Conservation (phyloP, 345 rosid species). For the Euphorbia peplus region DNA sequence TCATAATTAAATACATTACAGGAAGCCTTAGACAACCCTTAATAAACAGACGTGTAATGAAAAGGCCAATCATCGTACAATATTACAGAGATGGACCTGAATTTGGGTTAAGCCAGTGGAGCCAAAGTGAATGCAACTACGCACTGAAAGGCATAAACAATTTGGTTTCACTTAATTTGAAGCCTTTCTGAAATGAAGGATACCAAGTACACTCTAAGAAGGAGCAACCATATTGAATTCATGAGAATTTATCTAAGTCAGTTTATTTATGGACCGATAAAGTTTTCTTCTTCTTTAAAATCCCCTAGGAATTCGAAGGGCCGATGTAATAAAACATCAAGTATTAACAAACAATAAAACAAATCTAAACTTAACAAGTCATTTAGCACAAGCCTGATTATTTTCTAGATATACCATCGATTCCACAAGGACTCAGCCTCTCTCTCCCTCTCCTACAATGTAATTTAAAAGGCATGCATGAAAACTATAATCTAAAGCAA, state of each 20-base stretch:
- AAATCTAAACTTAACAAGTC: neutral
- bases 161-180: neutral
- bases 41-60: neutral
- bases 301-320: neutral
- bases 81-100: neutral
- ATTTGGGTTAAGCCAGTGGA: neutral
- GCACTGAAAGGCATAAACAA: neutral
- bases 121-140: conserved; percentile 1
- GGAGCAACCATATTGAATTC: neutral
- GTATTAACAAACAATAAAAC: too few relatives aligned
- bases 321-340: too few relatives aligned
- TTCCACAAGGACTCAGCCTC: neutral
- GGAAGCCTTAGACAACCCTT: neutral
- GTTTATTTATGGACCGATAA: neutral
- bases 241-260: neutral
- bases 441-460: neutral
- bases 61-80: neutral
- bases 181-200: neutral
- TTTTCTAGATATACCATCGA: neutral
- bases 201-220: neutral
- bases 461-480: neutral
- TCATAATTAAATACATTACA: neutral
- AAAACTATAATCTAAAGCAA: neutral
- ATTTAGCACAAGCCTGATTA: neutral
- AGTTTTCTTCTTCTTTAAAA: neutral